Conservation (phyloP, 2,329 filamentous ascomycete species). For the Aureobasidium sp. region DNA sequence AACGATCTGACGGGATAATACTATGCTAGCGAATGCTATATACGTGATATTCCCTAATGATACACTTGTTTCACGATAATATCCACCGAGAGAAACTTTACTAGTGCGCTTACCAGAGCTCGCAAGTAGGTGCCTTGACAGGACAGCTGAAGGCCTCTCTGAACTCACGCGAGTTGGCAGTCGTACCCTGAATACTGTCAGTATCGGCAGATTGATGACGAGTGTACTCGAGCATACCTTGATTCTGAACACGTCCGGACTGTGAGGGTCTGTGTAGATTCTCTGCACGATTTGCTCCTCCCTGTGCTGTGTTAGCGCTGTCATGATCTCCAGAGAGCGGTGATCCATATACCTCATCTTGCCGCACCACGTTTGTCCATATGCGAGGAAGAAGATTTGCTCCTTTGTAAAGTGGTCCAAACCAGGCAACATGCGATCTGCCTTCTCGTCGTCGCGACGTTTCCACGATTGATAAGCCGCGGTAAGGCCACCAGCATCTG, state of each 20-base stretch:
- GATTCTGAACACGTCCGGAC: constrained; percentile 50
- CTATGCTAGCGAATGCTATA: not conserved
- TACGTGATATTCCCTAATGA: not conserved
- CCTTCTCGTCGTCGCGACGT: constrained; percentile 43
- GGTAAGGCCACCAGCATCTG: constrained; percentile 58
- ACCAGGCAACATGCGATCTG: constrained; percentile 49
- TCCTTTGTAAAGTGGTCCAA: constrained; percentile 55
- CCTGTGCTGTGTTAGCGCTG: constrained; percentile 23
- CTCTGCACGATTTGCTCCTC: constrained; percentile 48
- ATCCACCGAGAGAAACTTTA: not conserved
- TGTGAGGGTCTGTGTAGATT: constrained; percentile 57
- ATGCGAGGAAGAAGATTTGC: constrained; percentile 56
- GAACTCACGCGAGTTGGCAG: constrained; percentile 60
- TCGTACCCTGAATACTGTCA: constrained; percentile 40
- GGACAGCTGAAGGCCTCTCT: constrained; percentile 58
- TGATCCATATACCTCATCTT: constrained; percentile 34
- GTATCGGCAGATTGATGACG: not conserved
- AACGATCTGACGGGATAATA: not conserved
- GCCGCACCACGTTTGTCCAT: constrained; percentile 48
- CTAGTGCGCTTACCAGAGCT: constrained; percentile 53
- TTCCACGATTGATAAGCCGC: constrained; percentile 59
- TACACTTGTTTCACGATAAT: not conserved
- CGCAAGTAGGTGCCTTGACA: constrained; percentile 56
- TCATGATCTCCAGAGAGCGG: fast-evolving
- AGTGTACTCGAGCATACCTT: constrained; percentile 17